phyloP scores from a whole-genome alignment of 805 yeast genomes.

The Sugiyamaella boreocaroliniensis region DNA sequence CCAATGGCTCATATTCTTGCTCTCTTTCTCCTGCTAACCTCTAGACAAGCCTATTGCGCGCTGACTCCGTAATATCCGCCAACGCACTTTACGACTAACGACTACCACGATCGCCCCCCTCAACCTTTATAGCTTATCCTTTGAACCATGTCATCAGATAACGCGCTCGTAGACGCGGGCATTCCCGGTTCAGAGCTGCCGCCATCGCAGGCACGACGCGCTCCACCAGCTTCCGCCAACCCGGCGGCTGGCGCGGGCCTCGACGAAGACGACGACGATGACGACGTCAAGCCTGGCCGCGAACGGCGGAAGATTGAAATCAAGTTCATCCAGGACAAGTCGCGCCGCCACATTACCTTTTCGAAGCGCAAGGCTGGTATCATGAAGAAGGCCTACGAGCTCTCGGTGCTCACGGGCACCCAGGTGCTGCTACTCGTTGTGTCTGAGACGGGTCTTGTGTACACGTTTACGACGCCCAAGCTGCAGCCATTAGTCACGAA shows the following conservation, averaged over 20 bases:
- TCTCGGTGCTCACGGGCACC: slow-evolving; percentile 93
- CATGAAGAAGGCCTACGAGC: slow-evolving; percentile 98
- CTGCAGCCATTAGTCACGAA: slow-evolving; percentile 96
- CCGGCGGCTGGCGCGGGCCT: slow-evolving; percentile 3
- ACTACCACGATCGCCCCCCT: too few species aligned
- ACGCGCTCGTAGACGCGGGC: slow-evolving; percentile 12
- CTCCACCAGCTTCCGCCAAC: neutral
- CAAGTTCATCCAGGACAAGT: slow-evolving; percentile 94
- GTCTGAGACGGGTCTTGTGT: slow-evolving; percentile 96
- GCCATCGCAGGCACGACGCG: slow-evolving; percentile 1
- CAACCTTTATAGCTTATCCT: too few species aligned
- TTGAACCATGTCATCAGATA: neutral
- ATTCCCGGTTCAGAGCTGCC: slow-evolving; percentile 6
- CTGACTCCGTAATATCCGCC: too few species aligned
- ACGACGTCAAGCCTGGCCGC: slow-evolving; percentile 36
- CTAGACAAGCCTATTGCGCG: too few species aligned
- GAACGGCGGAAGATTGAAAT: slow-evolving; percentile 91
- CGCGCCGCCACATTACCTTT: slow-evolving; percentile 95
- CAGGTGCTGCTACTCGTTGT: slow-evolving; percentile 93
- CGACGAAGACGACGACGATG: slow-evolving; percentile 43
- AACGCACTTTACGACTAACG: too few species aligned
- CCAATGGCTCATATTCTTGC: too few species aligned
- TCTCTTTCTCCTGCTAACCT: too few species aligned
- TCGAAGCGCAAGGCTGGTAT: slow-evolving; percentile 98
- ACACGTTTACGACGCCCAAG: slow-evolving; percentile 98